Evolutionary conservation across 805 yeast species (phyloP).

Genomic region (Lipomyces spencermartinsiae): DNA sequence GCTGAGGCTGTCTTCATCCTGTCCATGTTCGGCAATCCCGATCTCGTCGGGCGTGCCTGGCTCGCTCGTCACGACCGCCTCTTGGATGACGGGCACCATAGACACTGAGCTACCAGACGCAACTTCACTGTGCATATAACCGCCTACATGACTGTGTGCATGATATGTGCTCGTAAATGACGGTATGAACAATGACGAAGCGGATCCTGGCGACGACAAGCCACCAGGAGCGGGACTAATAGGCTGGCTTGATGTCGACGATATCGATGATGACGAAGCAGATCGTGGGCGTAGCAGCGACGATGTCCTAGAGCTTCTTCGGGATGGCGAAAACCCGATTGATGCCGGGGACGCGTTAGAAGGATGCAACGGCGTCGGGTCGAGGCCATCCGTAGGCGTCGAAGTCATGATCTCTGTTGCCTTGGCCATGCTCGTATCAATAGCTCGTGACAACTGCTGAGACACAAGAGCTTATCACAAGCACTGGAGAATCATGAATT

Average conservation of each 20-base stretch:
- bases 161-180: conserved; percentile 27
- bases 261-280: conserved; percentile 21
- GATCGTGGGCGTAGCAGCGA: conserved; percentile 17
- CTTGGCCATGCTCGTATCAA: neutral
- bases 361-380: neutral
- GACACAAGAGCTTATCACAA: neutral
- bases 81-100: conserved; percentile 5
- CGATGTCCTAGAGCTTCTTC: conserved; percentile 18
- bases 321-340: neutral
- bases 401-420: conserved; percentile 10
- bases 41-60: neutral
- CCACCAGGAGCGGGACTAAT: conserved; percentile 13
- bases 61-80: conserved; percentile 4
- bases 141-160: neutral
- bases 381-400: conserved; percentile 4
- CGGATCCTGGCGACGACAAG: conserved; percentile 7
- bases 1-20: conserved; percentile 7
- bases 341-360: conserved; percentile 1
- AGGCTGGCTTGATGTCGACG: conserved; percentile 19
- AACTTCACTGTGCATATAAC: neutral
- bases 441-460: neutral
- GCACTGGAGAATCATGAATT: neutral
- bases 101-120: conserved; percentile 6
- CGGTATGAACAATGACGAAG: conserved; percentile 16
- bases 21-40: neutral